Base-by-base conservation (phyloP, 768 basidiomycete species). In the Suillus placidus region DNA sequence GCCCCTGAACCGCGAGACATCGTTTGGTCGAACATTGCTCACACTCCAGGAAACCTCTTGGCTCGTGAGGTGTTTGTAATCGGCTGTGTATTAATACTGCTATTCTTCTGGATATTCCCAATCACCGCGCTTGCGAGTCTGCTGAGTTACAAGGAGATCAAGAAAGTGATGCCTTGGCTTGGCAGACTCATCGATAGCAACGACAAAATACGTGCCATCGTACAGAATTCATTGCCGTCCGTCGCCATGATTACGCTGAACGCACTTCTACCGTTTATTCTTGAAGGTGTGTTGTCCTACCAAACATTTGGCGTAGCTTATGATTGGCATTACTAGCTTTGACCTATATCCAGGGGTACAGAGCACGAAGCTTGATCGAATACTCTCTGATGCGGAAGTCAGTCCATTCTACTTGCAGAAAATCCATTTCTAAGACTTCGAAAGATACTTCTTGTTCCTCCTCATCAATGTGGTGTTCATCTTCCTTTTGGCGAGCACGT, bases 1-100 rank as follows among this genome's bases (percentile, higher is more conserved):
- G 95, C 97, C 0, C 97, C 97, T 0, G 96, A 98, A 74, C 96
- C 97, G 12, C 87, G 97, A 57, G 97, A 99, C 75, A 93, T 99
- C 64, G 87, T 98, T 23, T 99, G 97, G 97, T 82, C 89, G 37
- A 95, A 95, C 70, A 91, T 99, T 80, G 82, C 88, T 2, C 86
- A 90, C 26, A 85, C 93, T 0, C 80, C 81, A 1, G 72, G 82
- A 18, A 80, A 86, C 40, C 80, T 88, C 20, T 83, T 86, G 55
- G 81, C 87, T 4, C 88, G 97, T 35, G 88, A 94, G 51, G 64
- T 89, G 40, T 73, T 97, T 34, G 93, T 96, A 2, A 77, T 93
- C 26, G 81, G 77, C 16, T 81, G 88, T 37, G 91, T 95, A 78
- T 83, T 78, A 0, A 68, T 95, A 23, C 80, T 99, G 40, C 83